phyloP scores from a whole-genome alignment of 805 yeast genomes.

The Wickerhamomyces chaumierensis region DNA sequence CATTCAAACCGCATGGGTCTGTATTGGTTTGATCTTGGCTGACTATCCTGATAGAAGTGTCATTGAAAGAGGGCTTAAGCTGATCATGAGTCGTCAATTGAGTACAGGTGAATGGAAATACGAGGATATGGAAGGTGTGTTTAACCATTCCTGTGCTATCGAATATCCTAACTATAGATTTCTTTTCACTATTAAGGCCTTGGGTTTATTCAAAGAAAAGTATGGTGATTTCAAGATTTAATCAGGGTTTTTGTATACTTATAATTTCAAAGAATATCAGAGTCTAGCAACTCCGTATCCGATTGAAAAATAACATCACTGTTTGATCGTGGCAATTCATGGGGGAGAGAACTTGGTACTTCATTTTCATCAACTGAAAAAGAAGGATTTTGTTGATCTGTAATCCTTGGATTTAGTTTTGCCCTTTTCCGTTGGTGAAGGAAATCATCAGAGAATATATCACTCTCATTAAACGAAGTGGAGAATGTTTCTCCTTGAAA shows the following conservation, averaged over 20 bases:
- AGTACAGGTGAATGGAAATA: conserved; percentile 75
- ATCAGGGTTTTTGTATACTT: not conserved
- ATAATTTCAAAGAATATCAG: too few relatives aligned
- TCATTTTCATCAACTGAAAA: too few relatives aligned
- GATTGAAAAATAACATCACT: too few relatives aligned
- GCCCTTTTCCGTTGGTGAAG: not conserved
- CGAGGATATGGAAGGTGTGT: conserved; percentile 89
- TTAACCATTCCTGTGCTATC: conserved; percentile 88
- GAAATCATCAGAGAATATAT: not conserved
- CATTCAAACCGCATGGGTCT: conserved; percentile 91
- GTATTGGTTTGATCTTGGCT: conserved; percentile 72
- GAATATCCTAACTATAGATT: conserved; percentile 93
- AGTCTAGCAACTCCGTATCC: too few relatives aligned
- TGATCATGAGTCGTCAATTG: conserved; percentile 57
- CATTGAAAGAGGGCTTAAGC: conserved; percentile 49
- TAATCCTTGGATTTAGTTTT: too few relatives aligned
- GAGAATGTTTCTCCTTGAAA: not conserved
- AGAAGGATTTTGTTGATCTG: too few relatives aligned
- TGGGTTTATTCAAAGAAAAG: conserved; percentile 50
- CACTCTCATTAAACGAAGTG: not conserved
- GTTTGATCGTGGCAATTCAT: too few relatives aligned
- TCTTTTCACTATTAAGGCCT: conserved; percentile 83
- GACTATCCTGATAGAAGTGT: conserved; percentile 62
- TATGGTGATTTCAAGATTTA: conserved; percentile 5
- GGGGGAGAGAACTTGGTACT: too few relatives aligned